These are phyloP conservation scores for Balamuthia mandrillaris DNA, from an alignment of 208 protist genomes.

Conservation along the genomic window DNA sequence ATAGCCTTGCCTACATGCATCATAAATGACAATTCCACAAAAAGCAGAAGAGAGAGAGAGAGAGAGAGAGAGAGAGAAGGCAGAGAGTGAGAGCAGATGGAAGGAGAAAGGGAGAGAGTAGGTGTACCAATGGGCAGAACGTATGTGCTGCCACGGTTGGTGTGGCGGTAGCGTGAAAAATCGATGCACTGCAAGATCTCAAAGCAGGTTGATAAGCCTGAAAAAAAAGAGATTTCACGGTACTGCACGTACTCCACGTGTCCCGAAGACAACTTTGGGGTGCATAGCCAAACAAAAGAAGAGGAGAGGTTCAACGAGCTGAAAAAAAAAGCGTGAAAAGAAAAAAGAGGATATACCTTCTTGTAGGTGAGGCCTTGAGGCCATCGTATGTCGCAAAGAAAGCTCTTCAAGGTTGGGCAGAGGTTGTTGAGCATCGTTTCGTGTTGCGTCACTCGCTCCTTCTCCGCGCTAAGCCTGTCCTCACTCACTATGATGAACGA, in stretches of 20 bases:
- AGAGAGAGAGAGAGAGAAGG: no score
- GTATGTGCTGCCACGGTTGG: background rate
- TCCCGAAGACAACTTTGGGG: background rate
- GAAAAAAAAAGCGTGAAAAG: background rate
- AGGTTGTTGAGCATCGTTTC: no score
- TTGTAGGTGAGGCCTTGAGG: conserved; percentile 13
- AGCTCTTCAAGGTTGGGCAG: no score
- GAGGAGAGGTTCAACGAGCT: background rate
- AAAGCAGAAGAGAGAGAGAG: no score
- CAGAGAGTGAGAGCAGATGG: no score
- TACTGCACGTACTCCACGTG: conserved; percentile 35
- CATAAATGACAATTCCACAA: no score
- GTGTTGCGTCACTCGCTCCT: no score
- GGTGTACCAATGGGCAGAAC: conserved; percentile 11
- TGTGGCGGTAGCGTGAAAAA: background rate
- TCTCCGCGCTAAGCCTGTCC: no score
- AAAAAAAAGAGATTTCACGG: conserved; percentile 6
- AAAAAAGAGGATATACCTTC: background rate
- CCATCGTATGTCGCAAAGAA: conserved; percentile 9
- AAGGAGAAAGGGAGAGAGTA: no score
- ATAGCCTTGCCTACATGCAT: no score
- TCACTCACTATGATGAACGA: no score
- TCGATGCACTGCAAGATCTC: conserved; percentile 23
- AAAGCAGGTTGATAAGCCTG: conserved; percentile 4
- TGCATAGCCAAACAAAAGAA: background rate